Evolutionary conservation across 495 filamentous ascomycete genomes (phyloP).

Genomic region (Ramalina intermedia): DNA sequence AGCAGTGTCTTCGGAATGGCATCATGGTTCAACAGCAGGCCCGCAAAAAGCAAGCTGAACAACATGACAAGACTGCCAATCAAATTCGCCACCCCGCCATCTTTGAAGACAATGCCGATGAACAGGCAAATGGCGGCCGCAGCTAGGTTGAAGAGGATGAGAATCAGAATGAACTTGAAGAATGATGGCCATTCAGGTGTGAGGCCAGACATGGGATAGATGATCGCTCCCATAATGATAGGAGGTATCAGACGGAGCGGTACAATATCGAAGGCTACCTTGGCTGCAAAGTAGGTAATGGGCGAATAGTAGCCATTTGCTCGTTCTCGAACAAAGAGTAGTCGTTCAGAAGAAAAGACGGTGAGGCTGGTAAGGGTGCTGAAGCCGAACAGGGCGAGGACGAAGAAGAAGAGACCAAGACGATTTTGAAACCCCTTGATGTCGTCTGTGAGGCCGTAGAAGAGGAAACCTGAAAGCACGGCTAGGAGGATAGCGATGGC

Average conservation of each 20-base stretch:
- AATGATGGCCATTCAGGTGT: slow-evolving; percentile 73
- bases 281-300: slow-evolving; percentile 88
- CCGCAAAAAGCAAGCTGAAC: slow-evolving; percentile 89
- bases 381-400: slow-evolving; percentile 91
- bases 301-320: slow-evolving; percentile 98
- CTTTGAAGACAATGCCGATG: slow-evolving; percentile 88
- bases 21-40: slow-evolving; percentile 84
- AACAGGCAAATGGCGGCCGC: slow-evolving; percentile 89
- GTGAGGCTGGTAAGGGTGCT: slow-evolving; percentile 86
- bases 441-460: slow-evolving; percentile 90
- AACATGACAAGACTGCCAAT: slow-evolving; percentile 96
- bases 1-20: slow-evolving; percentile 68
- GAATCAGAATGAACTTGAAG: slow-evolving; percentile 75
- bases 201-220: slow-evolving; percentile 98
- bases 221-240: slow-evolving; percentile 88
- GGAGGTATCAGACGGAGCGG: slow-evolving; percentile 88
- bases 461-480: slow-evolving; percentile 86
- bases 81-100: slow-evolving; percentile 83
- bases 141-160: slow-evolving; percentile 92
- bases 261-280: slow-evolving; percentile 90
- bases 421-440: slow-evolving; percentile 97
- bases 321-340: slow-evolving; percentile 84
- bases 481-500: slow-evolving; percentile 94
- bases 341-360: slow-evolving; percentile 83
- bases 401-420: slow-evolving; percentile 96